Evolutionary conservation across 306 rosid species (phyloP).

Genomic region (Rosa chinensis): DNA sequence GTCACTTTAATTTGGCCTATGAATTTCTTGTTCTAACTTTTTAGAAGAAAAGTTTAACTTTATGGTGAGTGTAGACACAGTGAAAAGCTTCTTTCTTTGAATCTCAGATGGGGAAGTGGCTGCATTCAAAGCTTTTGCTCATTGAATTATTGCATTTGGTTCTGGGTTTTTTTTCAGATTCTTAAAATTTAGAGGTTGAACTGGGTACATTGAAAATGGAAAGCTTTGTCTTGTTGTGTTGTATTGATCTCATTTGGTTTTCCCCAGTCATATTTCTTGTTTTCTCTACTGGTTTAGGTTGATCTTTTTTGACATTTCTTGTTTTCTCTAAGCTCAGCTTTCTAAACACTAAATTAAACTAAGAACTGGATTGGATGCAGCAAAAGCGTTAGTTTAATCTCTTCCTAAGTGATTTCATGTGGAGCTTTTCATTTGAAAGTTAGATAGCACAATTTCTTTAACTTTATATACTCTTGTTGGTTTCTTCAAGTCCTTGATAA

Average conservation of each 20-base stretch:
- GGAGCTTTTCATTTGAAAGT: constrained; percentile 3
- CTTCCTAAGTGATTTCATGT: neutral
- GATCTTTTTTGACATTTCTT: constrained; percentile 4
- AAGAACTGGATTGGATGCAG: constrained; percentile 5
- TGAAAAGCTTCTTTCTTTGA: constrained; percentile 2
- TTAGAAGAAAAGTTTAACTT: neutral
- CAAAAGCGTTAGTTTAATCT: neutral
- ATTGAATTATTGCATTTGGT: neutral
- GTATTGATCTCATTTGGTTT: neutral
- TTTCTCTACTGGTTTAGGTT: constrained; percentile 1
- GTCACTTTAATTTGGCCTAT: neutral
- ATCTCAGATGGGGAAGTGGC: neutral
- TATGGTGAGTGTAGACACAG: neutral
- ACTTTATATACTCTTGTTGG: neutral
- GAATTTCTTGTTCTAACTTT: neutral
- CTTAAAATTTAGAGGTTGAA: neutral
- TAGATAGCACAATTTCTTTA: constrained; percentile 1
- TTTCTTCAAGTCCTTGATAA: neutral
- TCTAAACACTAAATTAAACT: neutral
- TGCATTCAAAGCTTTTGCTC: neutral
- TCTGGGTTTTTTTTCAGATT: neutral
- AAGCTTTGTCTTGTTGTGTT: neutral
- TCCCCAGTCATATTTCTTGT: neutral
- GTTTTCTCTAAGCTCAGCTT: neutral
- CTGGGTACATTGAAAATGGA: neutral